Percentiles rank a stretch among this genome's conserved stretches.
Conservation (phyloP, 495 filamentous ascomycete species). For the Penicillium mononematosum region DNA sequence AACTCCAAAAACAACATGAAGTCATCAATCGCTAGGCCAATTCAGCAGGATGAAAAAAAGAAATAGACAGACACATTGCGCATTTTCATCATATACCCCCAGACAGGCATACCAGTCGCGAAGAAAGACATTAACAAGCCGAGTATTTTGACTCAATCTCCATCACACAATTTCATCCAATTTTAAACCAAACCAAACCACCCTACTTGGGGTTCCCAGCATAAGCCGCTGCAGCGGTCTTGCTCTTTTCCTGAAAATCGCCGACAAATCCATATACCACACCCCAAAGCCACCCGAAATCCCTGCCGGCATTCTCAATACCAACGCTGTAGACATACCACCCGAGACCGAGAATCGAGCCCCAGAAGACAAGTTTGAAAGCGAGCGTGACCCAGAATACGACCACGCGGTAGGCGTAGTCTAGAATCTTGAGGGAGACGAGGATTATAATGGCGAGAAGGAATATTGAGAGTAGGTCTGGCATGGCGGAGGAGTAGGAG, state of each 20-base stretch:
- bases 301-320: constrained; percentile 56
- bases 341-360: constrained; percentile 44
- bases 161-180: not conserved
- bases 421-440: constrained; percentile 63
- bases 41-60: not conserved
- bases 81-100: not conserved
- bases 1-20: constrained; percentile 1
- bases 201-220: constrained; percentile 5
- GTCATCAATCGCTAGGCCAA: not conserved
- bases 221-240: constrained; percentile 23
- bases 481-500: constrained; percentile 47
- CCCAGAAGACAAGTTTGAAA: constrained; percentile 60
- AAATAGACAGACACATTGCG: not conserved
- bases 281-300: constrained; percentile 56
- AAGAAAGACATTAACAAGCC: not conserved
- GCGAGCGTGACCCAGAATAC: constrained; percentile 70
- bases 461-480: constrained; percentile 61
- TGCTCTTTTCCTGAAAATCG: constrained; percentile 43
- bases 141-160: too few species aligned
- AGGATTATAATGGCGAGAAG: constrained; percentile 56
- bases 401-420: constrained; percentile 63
- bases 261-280: constrained; percentile 55
- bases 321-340: constrained; percentile 64
- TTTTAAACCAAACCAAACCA: not conserved
- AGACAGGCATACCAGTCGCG: not conserved